Conservation (phyloP, 1,139 yeast species). For the Candida mesenterica region DNA sequence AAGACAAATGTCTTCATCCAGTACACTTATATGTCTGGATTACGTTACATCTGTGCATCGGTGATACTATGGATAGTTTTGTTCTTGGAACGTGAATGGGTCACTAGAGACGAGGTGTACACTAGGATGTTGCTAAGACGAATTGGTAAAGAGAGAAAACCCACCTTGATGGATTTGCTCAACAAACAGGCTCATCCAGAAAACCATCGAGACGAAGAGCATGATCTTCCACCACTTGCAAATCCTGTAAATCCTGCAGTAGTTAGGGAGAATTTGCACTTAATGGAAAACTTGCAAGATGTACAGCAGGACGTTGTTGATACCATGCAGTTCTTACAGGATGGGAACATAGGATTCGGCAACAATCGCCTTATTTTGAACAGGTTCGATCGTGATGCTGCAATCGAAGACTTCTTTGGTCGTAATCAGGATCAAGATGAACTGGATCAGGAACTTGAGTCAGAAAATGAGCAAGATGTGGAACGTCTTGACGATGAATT, state of each 20-base stretch:
- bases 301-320: background rate
- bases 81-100: conserved; percentile 67
- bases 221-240: conserved; percentile 4
- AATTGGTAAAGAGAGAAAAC: conserved; percentile 57
- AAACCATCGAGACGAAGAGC: conserved; percentile 6
- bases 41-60: conserved; percentile 35
- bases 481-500: conserved; percentile 3
- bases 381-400: conserved; percentile 4
- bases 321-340: conserved; percentile 1
- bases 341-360: background rate
- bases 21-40: conserved; percentile 43
- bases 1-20: conserved; percentile 22
- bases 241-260: background rate
- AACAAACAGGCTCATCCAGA: conserved; percentile 19
- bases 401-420: conserved; percentile 5
- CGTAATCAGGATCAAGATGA: conserved; percentile 9
- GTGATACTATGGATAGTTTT: conserved; percentile 46
- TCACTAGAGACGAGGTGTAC: conserved; percentile 68
- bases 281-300: conserved; percentile 1
- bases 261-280: background rate
- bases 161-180: conserved; percentile 41
- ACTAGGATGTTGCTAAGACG: conserved; percentile 51
- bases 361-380: background rate
- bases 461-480: conserved; percentile 1
- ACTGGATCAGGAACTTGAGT: conserved; percentile 11